A percentile compares a stretch with the other conserved stretches of the same genome.
phyloP scores from a whole-genome alignment of 2,329 filamentous ascomycete genomes.

The Metarhizium sp. region DNA sequence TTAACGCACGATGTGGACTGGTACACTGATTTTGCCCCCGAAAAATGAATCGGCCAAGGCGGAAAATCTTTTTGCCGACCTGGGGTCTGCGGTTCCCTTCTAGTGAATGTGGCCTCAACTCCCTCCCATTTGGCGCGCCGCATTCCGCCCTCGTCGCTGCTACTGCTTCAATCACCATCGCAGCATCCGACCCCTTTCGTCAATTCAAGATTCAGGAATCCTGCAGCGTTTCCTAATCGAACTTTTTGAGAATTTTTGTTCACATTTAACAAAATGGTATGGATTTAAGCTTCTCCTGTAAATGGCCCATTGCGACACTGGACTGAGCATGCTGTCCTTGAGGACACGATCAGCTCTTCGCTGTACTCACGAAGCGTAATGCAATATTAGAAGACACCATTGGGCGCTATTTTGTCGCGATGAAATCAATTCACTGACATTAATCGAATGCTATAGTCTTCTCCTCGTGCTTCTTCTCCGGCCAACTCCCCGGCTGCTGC shows the following conservation, averaged over 20 bases:
- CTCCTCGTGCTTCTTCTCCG: slow-evolving; percentile 52
- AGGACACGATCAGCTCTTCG: not conserved
- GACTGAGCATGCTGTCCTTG: not conserved
- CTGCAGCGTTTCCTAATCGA: slow-evolving; percentile 24
- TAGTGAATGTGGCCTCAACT: slow-evolving; percentile 37
- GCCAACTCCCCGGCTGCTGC: slow-evolving; percentile 46
- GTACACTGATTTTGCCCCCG: too few relatives aligned
- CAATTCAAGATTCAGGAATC: slow-evolving; percentile 18
- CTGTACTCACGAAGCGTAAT: not conserved
- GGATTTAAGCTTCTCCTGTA: slow-evolving; percentile 3
- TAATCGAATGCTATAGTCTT: slow-evolving; percentile 33
- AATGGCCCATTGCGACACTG: not conserved
- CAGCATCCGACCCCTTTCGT: slow-evolving; percentile 9
- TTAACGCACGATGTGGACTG: too few relatives aligned
- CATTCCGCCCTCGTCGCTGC: slow-evolving; percentile 16
- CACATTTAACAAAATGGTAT: slow-evolving; percentile 22
- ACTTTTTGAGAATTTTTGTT: slow-evolving; percentile 9
- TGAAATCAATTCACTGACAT: not conserved
- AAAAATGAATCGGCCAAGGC: slow-evolving; percentile 2
- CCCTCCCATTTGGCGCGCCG: slow-evolving; percentile 13
- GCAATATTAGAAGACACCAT: not conserved
- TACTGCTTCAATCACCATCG: slow-evolving; percentile 8
- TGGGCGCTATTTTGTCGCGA: not conserved
- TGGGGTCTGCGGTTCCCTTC: slow-evolving; percentile 16
- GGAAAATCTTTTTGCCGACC: slow-evolving; percentile 25